Base-by-base conservation (phyloP, 2,329 filamentous ascomycete genomes). In the Penicillium freii region DNA sequence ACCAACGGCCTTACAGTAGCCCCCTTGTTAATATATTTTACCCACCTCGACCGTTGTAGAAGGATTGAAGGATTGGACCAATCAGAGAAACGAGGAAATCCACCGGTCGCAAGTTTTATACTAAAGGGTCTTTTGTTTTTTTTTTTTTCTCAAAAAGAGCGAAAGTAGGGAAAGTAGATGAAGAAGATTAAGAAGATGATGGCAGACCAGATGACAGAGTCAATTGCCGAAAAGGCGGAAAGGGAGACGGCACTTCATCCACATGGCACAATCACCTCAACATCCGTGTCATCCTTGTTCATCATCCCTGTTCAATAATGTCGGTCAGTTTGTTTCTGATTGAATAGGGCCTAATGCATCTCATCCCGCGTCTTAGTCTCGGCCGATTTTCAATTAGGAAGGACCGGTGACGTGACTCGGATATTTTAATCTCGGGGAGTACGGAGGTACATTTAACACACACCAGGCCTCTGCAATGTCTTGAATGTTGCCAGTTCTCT, bases 331-430 rank as follows among this genome's bases (percentile, higher is more conserved):
- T 46, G 17, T 19, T 17, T 46, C n/a, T 53, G 33, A 53, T 47
- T 53, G 21, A 54, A 25, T 40, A 25, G 45, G 45, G 51, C 15
- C 23, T 33, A 10, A 34, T 40, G 44, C 52, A 54, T 27, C 38
- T 36, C 38, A 49, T 54, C 38, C 38, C 34, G 43, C 21, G 38
- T 54, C 51, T 31, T 51, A 17, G 44, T 34, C 49, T 51, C 38
- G 25, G 48, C 15, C 3, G 4, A n/a, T 31, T 51, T 44, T 33
- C 15, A 21, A 33, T 33, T 21, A 29, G 15, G 40, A 23, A 49
- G 34, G 45, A 23, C 51, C 15, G 43, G 38, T 54, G 52, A 54
- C 27, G 7, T 15, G 15, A 25, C 15, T 21, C 19, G 45, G 23
- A 49, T 27, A 39, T 31, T 31, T 29, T 10, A n/a, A 25, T 27